Conservation (phyloP, 1,139 yeast species). For the Nakaseomyces nivariensis region DNA sequence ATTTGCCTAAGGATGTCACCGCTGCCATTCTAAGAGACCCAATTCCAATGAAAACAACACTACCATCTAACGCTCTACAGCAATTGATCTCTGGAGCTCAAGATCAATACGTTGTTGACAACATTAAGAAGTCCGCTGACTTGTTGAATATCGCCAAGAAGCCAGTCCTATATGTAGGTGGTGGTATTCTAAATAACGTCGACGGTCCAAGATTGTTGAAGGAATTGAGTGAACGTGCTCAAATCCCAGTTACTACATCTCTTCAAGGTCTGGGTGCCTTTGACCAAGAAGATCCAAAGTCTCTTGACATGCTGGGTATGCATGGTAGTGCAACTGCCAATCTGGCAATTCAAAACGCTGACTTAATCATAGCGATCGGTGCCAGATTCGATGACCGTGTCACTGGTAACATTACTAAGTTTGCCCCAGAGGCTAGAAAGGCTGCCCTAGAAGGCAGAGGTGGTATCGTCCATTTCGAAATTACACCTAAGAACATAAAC, state of each 20-base stretch:
- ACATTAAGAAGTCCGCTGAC: constrained; percentile 67
- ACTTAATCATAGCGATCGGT: constrained; percentile 85
- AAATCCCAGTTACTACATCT: constrained; percentile 92
- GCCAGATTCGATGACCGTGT: constrained; percentile 98
- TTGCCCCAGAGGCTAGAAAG: constrained; percentile 85
- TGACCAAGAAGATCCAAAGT: constrained; percentile 84
- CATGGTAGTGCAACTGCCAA: constrained; percentile 96
- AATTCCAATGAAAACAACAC: constrained; percentile 74
- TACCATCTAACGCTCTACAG: constrained; percentile 72
- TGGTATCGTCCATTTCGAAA: constrained; percentile 93
- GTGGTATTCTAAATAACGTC: constrained; percentile 70
- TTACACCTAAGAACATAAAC: constrained; percentile 91
- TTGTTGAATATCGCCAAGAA: constrained; percentile 73
- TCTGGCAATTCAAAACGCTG: constrained; percentile 87
- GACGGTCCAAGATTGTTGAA: constrained; percentile 74
- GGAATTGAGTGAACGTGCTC: constrained; percentile 82
- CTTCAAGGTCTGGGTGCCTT: constrained; percentile 90
- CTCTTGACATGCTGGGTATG: constrained; percentile 96
- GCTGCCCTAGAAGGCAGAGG: constrained; percentile 88
- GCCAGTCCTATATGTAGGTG: constrained; percentile 87
- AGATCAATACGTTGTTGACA: constrained; percentile 66
- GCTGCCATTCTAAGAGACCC: constrained; percentile 80
- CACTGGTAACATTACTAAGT: constrained; percentile 73
- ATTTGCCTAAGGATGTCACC: constrained; percentile 95
- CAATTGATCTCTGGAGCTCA: constrained; percentile 64